Evolutionary conservation across 768 basidiomycete genomes (phyloP).

Genomic region (Mycena galericulata): DNA sequence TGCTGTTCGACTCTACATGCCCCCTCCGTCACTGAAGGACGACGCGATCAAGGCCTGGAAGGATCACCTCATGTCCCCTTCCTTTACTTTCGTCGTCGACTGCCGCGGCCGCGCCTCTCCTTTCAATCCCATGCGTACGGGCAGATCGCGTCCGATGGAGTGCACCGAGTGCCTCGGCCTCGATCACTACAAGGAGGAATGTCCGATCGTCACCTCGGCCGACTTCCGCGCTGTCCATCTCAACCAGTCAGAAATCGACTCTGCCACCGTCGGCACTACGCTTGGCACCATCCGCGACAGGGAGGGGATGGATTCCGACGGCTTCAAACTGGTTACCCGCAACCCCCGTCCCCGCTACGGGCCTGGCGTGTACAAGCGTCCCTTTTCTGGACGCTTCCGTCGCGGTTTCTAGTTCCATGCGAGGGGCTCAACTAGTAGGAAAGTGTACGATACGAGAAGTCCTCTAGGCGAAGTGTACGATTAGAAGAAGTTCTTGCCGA

Average conservation of each 20-base stretch:
- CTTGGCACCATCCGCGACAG: conserved; percentile 2
- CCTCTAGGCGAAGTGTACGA: not conserved
- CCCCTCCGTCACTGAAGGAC: conserved; percentile 1
- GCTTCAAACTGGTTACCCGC: not conserved
- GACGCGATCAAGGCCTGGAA: conserved; percentile 13
- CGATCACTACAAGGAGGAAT: conserved; percentile 20
- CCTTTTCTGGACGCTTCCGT: not conserved
- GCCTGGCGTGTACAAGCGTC: not conserved
- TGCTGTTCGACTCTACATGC: conserved; percentile 13
- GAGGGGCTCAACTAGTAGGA: not conserved
- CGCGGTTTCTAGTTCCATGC: not conserved
- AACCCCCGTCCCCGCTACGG: not conserved
- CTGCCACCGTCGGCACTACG: not conserved
- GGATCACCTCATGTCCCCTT: not conserved
- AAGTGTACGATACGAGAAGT: conserved; percentile 9
- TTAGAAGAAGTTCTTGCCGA: not conserved
- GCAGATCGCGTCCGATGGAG: conserved; percentile 7
- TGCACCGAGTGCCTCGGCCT: conserved; percentile 21
- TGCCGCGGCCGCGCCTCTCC: conserved; percentile 10
- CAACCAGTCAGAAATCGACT: conserved; percentile 1
- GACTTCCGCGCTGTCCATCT: conserved; percentile 5
- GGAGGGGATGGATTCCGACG: conserved; percentile 6
- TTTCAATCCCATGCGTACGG: not conserved
- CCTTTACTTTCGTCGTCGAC: conserved; percentile 20
- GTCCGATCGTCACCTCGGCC: conserved; percentile 11